Conservation (phyloP, 2,329 filamentous ascomycete species). For the Monilinia fructigena region DNA sequence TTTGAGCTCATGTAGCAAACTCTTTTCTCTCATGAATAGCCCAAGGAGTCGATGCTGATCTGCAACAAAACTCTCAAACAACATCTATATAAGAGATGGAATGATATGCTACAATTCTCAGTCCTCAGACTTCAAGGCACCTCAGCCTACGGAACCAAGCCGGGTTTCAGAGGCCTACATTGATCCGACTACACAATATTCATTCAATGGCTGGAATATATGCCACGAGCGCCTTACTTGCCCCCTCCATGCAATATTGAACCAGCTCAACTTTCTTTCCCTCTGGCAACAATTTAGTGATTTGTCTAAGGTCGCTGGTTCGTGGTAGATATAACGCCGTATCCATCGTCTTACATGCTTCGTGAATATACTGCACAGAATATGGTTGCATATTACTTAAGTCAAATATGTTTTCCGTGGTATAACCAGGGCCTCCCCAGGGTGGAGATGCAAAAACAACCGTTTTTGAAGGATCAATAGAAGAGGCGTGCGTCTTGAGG, state of each 20-base stretch:
- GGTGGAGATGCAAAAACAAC: conserved; percentile 71
- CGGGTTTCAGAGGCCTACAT: neutral
- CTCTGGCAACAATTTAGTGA: conserved; percentile 57
- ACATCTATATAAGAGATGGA: conserved; percentile 11
- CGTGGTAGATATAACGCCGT: conserved; percentile 81
- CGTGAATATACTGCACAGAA: conserved; percentile 61
- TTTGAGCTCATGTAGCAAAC: neutral
- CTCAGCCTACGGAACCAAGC: neutral
- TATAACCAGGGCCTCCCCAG: conserved; percentile 70
- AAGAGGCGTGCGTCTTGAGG: conserved; percentile 27
- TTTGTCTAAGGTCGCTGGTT: conserved; percentile 77
- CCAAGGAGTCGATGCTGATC: conserved; percentile 16
- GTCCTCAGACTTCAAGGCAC: neutral
- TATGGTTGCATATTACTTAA: conserved; percentile 88
- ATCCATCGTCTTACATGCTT: conserved; percentile 58
- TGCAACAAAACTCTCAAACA: conserved; percentile 21
- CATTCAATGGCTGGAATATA: conserved; percentile 50
- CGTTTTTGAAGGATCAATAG: conserved; percentile 34
- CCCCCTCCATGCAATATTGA: conserved; percentile 89
- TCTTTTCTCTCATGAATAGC: neutral
- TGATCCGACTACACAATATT: neutral
- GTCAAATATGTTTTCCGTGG: conserved; percentile 71
- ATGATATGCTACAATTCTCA: neutral
- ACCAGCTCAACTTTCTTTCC: conserved; percentile 66
- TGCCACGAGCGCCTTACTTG: conserved; percentile 77